A percentile compares a stretch with the other conserved stretches of the same genome.
These are phyloP conservation scores for Ceratobasidium sp. DNA, from an alignment of 1,284 basidiomycete species.

Conservation along the genomic window DNA sequence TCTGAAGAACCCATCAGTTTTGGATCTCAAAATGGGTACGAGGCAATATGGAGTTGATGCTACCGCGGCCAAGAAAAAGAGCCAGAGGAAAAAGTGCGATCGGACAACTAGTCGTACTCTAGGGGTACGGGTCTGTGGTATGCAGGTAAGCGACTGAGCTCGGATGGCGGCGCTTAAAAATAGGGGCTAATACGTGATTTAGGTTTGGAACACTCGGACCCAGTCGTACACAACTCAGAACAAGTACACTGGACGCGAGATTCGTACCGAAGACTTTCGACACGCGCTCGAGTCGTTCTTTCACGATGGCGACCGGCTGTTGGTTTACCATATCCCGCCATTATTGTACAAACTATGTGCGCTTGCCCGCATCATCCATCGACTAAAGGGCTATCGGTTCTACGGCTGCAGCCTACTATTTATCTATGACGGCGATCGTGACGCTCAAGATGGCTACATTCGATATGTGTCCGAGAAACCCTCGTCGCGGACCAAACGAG, in stretches of 20 bases:
- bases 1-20: conserved; percentile 93
- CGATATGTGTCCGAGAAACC: conserved; percentile 73
- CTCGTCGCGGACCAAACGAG: conserved; percentile 77
- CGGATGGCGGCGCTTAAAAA: background rate
- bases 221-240: conserved; percentile 92
- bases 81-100: conserved; percentile 98
- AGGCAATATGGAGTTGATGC: conserved; percentile 98
- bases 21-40: conserved; percentile 99
- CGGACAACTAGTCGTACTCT: conserved; percentile 91
- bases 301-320: conserved; percentile 82
- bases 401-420: conserved; percentile 97
- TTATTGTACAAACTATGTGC: conserved; percentile 93
- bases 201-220: conserved; percentile 91
- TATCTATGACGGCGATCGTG: conserved; percentile 96
- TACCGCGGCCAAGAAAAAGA: conserved; percentile 92
- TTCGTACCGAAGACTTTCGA: conserved; percentile 88
- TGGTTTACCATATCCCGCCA: conserved; percentile 92
- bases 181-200: conserved; percentile 6
- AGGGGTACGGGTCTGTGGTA: conserved; percentile 95
- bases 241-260: conserved; percentile 95
- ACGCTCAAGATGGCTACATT: conserved; percentile 82
- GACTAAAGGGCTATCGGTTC: conserved; percentile 93
- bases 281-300: conserved; percentile 87
- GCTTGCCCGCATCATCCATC: conserved; percentile 90
- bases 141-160: conserved; percentile 82